Base-by-base conservation (phyloP, 2,329 filamentous ascomycete species). In the Sclerotinia minor region DNA sequence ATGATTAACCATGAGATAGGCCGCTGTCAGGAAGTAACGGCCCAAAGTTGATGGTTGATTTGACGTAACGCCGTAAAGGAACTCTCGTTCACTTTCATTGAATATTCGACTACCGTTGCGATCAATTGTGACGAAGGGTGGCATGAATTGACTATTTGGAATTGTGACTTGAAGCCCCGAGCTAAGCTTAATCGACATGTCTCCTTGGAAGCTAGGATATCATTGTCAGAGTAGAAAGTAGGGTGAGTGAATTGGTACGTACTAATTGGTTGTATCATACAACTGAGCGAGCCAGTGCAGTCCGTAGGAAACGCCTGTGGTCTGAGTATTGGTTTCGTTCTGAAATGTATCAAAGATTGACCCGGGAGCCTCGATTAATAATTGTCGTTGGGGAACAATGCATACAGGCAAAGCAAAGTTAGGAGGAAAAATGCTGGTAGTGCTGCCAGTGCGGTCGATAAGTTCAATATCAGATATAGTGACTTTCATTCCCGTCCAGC, bases 1-100 rank as follows among this genome's bases (percentile, higher is more conserved):
- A 41, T 64, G 61, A n/a, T 64, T 45, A 13, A 64, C 15, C 61
- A 64, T 64, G 19, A 64, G 61, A 41, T 64, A 64, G 17, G 61
- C 61, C 13, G 61, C 61, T 5, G 61, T 64, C 21, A 54, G 6
- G 24, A 54, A 53, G n/a, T 53, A 64, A 21, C 60, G 60, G 7
- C 60, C 35, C 11, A 64, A 35, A 41, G 49, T 64, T 41, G 60
- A 41, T 19, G 60, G 49, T 32, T 53, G 60, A 26, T 64, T 6
- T 26, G 19, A 24, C 8, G 13, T 52, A 13, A 52, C 24, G 17
- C n/a, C 32, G 4, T 41, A 52, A 2, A 64, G 47, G 38, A 44
- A 50, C 21, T 64, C 35, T 11, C n/a, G 11, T 44, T 64, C 21
- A 64, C 45, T 52, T 52, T 50, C 3, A 15, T 64, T 64, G n/a